Evolutionary conservation across 257 asterid species (phyloP).

Genomic region (Nicotiana sylvestris): DNA sequence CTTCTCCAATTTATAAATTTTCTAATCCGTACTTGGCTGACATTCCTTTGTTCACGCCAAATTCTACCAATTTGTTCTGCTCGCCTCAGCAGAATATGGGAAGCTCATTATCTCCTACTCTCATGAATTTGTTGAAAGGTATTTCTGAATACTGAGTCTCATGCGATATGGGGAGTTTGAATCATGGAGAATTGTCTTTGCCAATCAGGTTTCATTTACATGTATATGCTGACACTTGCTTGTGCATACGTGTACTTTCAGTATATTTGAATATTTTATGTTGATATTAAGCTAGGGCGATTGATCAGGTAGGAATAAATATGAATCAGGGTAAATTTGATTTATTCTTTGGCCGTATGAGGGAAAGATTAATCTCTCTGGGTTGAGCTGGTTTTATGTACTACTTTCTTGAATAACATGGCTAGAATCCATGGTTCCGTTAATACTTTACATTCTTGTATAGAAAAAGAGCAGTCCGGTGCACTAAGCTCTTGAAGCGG

Average conservation of each 20-base stretch:
- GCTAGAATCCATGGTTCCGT: no score
- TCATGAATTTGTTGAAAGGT: background rate
- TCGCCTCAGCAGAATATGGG: background rate
- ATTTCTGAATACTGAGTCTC: background rate
- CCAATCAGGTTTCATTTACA: no score
- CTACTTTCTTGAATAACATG: slow-evolving; percentile 28
- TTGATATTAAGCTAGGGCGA: background rate
- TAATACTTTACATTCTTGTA: background rate
- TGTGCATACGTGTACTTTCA: background rate
- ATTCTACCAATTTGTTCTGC: background rate
- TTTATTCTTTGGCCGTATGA: background rate
- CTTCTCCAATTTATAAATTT: background rate
- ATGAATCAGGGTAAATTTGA: no score
- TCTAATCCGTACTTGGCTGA: background rate
- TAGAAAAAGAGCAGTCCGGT: no score
- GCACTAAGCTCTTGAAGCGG: no score
- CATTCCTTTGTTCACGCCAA: background rate
- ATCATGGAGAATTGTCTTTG: no score
- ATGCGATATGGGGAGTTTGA: no score
- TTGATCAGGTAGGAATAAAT: no score
- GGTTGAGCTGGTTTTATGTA: background rate
- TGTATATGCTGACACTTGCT: background rate
- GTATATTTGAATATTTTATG: background rate
- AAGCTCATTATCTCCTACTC: background rate
- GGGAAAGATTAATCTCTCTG: background rate